Evolutionary conservation across 2,329 filamentous ascomycete species (phyloP), one percentile per base, ranked within the genome.

Genomic region (Cladosporium sphaerospermum): DNA sequence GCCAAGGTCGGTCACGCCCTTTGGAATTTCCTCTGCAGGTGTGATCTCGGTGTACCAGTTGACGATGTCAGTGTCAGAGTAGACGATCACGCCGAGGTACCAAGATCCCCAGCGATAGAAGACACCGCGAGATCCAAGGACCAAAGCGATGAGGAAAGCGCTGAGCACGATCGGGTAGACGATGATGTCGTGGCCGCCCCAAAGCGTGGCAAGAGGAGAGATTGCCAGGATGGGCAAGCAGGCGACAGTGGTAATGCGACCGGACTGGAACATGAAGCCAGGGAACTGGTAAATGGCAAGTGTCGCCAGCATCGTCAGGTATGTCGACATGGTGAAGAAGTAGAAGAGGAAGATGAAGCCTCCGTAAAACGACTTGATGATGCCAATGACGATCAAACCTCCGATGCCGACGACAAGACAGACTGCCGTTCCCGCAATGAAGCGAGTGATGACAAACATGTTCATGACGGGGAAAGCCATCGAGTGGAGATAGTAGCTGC

Each of bases 271-370:
- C 1, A 72, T 71, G n/a, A 77, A 78, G 5, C 75, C 77, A 0
- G 74, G 75, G 53, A 80, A 75, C 55, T 81, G 67, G 46, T 64
- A 72, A 11, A 67, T 69, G 3, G 67, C 67, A 13, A 71, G 62
- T 9, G 69, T 73, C 46, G 80, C 80, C 42, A 85, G 72, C 1
- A 80, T 64, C 13, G 78, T 78, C 37, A 85, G 73, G 61, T 84
- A 84, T 2, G 78, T 75, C 6, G 81, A 80, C 40, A 85, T 67
- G 19, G 74, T 72, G 33, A 82, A 65, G 2, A 84, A 70, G 56
- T 84, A 85, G 44, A 82, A 75, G 55, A 80, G 75, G 62, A 83
- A 85, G 10, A 83, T 71, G 9, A 81, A 75, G 7, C 76, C 82
- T 19, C 49, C 67, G 9, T 70, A 69, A 16, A 74, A 69, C 2